phyloP scores from a whole-genome alignment of 306 rosid species.

The Trifolium dubium region DNA sequence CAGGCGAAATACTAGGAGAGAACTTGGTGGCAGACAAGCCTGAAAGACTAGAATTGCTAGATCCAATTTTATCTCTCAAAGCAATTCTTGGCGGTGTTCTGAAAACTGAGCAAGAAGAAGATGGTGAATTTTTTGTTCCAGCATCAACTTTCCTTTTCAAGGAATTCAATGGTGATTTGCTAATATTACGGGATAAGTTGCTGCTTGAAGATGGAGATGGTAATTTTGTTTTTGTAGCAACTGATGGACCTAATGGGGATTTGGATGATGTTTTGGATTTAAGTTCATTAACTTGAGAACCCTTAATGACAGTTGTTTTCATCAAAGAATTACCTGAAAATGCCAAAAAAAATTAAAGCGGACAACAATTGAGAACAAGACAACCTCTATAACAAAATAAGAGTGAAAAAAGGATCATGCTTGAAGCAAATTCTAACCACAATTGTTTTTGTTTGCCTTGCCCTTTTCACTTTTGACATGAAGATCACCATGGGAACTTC shows the following conservation, averaged over 20 bases:
- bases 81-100: conserved; percentile 63
- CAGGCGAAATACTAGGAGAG: conserved; percentile 66
- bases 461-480: conserved; percentile 54
- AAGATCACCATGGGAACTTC: conserved; percentile 63
- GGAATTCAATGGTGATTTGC: conserved; percentile 56
- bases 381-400: conserved; percentile 1
- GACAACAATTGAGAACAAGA: conserved; percentile 21
- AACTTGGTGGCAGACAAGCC: conserved; percentile 50
- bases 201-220: conserved; percentile 52
- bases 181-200: conserved; percentile 48
- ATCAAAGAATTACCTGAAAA: conserved; percentile 61
- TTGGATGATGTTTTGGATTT: conserved; percentile 47
- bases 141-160: conserved; percentile 51
- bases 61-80: conserved; percentile 45
- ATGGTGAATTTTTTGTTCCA: conserved; percentile 47
- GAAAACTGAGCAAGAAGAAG: conserved; percentile 52
- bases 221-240: conserved; percentile 53
- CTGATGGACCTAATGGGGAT: conserved; percentile 51
- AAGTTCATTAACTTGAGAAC: conserved; percentile 50
- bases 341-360: conserved; percentile 18
- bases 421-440: conserved; percentile 54
- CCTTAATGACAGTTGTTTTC: conserved; percentile 50
- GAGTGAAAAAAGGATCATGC: conserved; percentile 9
- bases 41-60: conserved; percentile 53
- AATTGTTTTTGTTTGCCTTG: conserved; percentile 50